These are phyloP conservation scores for Umbellularia californica DNA, from an alignment of 164 flowering plant species.

Conservation along the genomic window DNA sequence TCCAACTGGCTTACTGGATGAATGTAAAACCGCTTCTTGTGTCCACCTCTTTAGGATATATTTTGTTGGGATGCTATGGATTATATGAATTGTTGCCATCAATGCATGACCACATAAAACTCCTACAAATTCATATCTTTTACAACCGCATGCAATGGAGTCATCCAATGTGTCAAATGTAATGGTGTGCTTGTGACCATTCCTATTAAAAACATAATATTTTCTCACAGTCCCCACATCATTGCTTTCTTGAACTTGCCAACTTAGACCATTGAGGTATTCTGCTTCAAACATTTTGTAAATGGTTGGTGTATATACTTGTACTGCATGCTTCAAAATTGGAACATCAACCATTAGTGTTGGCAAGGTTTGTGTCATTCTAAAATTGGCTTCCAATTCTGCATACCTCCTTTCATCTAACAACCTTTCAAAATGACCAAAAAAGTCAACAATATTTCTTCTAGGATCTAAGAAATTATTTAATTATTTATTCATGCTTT, in stretches of 20 bases:
- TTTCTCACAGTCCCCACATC: neutral
- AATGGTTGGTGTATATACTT: neutral
- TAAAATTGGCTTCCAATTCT: neutral
- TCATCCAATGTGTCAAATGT: neutral
- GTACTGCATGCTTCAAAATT: neutral
- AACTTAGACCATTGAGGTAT: neutral
- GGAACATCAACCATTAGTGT: neutral
- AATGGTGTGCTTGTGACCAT: neutral
- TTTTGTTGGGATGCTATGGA: neutral
- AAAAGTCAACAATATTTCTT: neutral
- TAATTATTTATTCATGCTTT: neutral
- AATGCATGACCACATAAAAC: neutral
- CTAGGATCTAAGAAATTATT: neutral
- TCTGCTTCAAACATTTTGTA: neutral
- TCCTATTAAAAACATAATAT: neutral
- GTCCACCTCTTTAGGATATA: neutral
- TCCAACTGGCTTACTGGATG: too few relatives aligned
- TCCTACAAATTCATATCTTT: neutral
- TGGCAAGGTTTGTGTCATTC: neutral
- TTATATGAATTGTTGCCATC: neutral
- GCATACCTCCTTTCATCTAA: neutral
- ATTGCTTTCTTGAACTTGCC: neutral
- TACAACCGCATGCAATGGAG: neutral
- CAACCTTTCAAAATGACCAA: neutral
- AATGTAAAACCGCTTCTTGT: neutral